Evolutionary conservation across 768 basidiomycete genomes (phyloP).

Genomic region (Imleria badia): DNA sequence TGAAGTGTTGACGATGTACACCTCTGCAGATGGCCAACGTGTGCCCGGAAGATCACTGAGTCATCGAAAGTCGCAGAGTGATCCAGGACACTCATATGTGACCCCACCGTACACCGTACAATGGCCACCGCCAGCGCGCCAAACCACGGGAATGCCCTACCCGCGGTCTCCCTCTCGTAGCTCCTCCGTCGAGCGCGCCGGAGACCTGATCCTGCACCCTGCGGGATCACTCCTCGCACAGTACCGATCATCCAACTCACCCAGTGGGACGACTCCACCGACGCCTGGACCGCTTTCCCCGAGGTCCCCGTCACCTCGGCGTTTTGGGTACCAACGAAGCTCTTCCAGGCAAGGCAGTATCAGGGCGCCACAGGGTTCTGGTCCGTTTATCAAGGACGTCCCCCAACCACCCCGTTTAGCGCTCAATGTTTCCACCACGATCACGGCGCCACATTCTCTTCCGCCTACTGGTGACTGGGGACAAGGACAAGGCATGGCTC

Average conservation of each 20-base stretch:
- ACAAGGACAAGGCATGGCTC: conserved; percentile 9
- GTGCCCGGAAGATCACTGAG: conserved; percentile 10
- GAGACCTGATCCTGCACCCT: conserved; percentile 12
- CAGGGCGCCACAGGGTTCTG: conserved; percentile 15
- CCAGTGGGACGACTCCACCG: conserved; percentile 4
- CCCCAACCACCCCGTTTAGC: conserved; percentile 22
- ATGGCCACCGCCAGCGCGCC: conserved; percentile 28
- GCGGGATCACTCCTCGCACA: conserved; percentile 11
- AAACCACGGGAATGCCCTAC: conserved; percentile 9
- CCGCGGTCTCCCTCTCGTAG: conserved; percentile 19
- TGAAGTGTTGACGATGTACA: conserved; percentile 12
- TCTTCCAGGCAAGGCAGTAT: conserved; percentile 21
- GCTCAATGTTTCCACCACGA: conserved; percentile 9
- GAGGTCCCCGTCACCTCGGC: conserved; percentile 18
- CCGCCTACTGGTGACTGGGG: background rate
- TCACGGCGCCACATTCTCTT: conserved; percentile 17
- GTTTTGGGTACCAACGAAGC: conserved; percentile 9
- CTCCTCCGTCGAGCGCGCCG: conserved; percentile 21
- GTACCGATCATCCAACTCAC: conserved; percentile 4
- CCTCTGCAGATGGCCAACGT: conserved; percentile 9
- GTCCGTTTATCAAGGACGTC: conserved; percentile 14
- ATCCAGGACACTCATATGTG: conserved; percentile 23
- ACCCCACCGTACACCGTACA: conserved; percentile 24
- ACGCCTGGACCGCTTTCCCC: conserved; percentile 19
- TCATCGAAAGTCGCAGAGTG: conserved; percentile 19